A percentile compares a stretch with the other conserved stretches of the same genome.
These are phyloP conservation scores for Blastosporella zonata DNA, from an alignment of 1,284 basidiomycete species.

Conservation along the genomic window DNA sequence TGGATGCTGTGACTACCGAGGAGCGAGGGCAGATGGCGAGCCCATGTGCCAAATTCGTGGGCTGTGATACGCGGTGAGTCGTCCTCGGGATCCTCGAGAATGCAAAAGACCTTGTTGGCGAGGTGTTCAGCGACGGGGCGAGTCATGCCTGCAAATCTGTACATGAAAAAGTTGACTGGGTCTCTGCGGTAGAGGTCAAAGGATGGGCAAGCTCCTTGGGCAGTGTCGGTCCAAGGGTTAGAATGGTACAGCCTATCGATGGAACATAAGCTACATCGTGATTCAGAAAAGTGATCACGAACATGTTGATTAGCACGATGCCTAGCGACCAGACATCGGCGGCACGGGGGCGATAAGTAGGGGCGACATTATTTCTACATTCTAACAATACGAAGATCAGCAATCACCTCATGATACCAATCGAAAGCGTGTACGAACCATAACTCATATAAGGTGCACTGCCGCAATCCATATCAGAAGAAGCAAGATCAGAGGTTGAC, in stretches of 20 bases:
- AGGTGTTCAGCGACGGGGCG: slow-evolving; percentile 84
- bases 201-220: slow-evolving; percentile 70
- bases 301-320: slow-evolving; percentile 98
- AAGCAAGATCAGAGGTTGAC: slow-evolving; percentile 85
- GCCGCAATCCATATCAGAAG: slow-evolving; percentile 97
- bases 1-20: slow-evolving; percentile 48
- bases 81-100: slow-evolving; percentile 61
- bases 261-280: slow-evolving; percentile 15
- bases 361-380: slow-evolving; percentile 95
- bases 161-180: slow-evolving; percentile 84
- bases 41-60: slow-evolving; percentile 85
- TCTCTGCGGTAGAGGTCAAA: slow-evolving; percentile 83
- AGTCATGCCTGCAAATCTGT: slow-evolving; percentile 92
- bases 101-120: slow-evolving; percentile 83
- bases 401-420: slow-evolving; percentile 15
- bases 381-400: slow-evolving; percentile 46
- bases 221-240: slow-evolving; percentile 97
- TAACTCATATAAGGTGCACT: slow-evolving; percentile 99
- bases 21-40: slow-evolving; percentile 73
- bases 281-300: slow-evolving; percentile 27
- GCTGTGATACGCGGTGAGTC: slow-evolving; percentile 70
- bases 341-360: slow-evolving; percentile 89
- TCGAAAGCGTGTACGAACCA: slow-evolving; percentile 48
- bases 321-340: slow-evolving; percentile 99
- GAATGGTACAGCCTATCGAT: slow-evolving; percentile 86